phyloP scores from a whole-genome alignment of 257 asterid genomes.

The Solanum corneliomulleri region DNA sequence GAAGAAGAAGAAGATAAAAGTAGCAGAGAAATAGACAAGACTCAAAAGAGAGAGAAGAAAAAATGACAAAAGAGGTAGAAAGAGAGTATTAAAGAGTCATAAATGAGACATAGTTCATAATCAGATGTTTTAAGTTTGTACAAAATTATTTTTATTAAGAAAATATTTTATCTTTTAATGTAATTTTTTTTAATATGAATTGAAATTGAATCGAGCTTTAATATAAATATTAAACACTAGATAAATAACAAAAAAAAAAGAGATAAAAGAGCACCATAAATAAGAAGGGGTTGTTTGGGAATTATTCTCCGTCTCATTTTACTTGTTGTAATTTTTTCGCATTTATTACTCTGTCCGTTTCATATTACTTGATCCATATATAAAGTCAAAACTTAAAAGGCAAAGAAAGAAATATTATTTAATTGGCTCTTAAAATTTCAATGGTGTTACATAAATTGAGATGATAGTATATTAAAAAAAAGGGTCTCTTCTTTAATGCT shows the following conservation, averaged over 20 bases:
- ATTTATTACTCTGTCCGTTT: not conserved
- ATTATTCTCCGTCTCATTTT: not conserved
- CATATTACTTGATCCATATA: not conserved
- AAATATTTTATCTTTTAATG: accelerated
- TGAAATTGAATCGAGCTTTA: accelerated
- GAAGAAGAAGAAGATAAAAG: not conserved
- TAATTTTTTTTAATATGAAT: accelerated
- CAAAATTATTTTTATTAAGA: no score
- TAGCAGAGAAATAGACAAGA: not conserved
- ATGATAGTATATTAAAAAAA: not conserved
- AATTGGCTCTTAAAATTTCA: not conserved
- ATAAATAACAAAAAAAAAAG: not conserved
- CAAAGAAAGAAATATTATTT: not conserved
- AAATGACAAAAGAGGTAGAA: not conserved
- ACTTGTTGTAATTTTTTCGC: no score
- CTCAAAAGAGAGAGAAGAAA: not conserved
- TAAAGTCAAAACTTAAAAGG: not conserved
- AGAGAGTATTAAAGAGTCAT: slow-evolving; percentile 1
- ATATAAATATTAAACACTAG: accelerated
- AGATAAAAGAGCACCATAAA: not conserved
- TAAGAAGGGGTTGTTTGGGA: not conserved
- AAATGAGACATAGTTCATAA: not conserved
- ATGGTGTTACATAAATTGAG: not conserved
- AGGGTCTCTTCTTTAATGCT: accelerated
- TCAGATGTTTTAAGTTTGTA: accelerated